phyloP scores from a whole-genome alignment of 2,329 filamentous ascomycete genomes.

The Grosmannia clavigera region DNA sequence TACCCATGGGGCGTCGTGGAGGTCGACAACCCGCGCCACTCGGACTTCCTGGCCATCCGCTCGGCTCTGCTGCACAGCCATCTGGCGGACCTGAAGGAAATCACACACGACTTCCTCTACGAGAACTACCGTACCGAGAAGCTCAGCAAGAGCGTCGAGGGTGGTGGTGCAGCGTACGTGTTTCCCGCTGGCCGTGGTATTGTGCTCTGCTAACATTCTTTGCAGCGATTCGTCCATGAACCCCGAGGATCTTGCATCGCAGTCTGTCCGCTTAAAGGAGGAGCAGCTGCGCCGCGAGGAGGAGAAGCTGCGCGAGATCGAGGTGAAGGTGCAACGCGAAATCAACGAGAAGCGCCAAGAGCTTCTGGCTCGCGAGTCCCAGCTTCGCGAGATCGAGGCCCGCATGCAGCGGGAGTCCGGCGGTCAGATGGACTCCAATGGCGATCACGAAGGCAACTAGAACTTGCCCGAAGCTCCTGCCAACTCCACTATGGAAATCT shows the following conservation, averaged over 20 bases:
- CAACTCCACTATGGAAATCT: constrained; percentile 4
- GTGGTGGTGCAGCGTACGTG: constrained; percentile 75
- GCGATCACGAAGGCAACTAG: constrained; percentile 40
- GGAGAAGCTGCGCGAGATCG: constrained; percentile 99
- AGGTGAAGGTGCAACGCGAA: constrained; percentile 98
- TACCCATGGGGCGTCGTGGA: constrained; percentile 99
- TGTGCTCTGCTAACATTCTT: constrained; percentile 5
- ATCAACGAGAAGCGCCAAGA: constrained; percentile 99
- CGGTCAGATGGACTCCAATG: constrained; percentile 37
- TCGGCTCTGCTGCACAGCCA: constrained; percentile 96
- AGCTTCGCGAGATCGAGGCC: constrained; percentile 96
- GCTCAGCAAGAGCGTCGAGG: constrained; percentile 97
- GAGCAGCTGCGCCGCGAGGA: constrained; percentile 98
- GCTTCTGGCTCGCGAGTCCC: constrained; percentile 89
- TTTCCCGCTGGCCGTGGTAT: neutral
- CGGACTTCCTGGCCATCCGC: constrained; percentile 93
- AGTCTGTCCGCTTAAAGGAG: constrained; percentile 98
- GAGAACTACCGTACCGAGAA: constrained; percentile 99
- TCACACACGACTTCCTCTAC: constrained; percentile 98
- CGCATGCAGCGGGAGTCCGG: constrained; percentile 75
- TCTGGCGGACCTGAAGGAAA: constrained; percentile 96
- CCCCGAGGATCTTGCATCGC: constrained; percentile 89
- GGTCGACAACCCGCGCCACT: constrained; percentile 98
- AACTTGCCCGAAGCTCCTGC: constrained; percentile 8
- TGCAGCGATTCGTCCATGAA: constrained; percentile 79